Conservation (phyloP, 352 stramenopile species). For the Pythium graminicola region DNA sequence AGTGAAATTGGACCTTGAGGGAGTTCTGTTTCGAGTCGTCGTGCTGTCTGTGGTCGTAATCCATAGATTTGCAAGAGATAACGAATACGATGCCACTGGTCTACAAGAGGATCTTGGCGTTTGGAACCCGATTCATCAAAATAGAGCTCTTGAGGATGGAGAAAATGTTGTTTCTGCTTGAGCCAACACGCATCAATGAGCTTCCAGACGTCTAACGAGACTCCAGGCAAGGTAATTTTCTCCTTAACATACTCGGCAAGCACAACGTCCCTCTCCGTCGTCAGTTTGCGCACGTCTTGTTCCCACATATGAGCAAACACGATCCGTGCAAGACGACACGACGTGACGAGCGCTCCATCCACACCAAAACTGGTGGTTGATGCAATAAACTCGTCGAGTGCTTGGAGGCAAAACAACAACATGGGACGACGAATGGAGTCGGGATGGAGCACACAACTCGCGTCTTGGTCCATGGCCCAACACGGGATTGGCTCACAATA, state of each 20-base stretch:
- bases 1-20: neutral
- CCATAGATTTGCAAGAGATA: constrained; percentile 46
- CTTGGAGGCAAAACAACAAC: constrained; percentile 69
- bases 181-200: constrained; percentile 55
- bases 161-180: constrained; percentile 50
- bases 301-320: constrained; percentile 57
- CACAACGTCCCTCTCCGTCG: constrained; percentile 27
- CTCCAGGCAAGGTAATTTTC: constrained; percentile 33
- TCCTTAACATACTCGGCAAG: constrained; percentile 29
- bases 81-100: constrained; percentile 32
- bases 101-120: constrained; percentile 2
- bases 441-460: constrained; percentile 39
- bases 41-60: constrained; percentile 36
- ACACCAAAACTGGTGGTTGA: constrained; percentile 8
- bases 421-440: constrained; percentile 39
- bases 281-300: constrained; percentile 22
- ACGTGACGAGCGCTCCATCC: constrained; percentile 30
- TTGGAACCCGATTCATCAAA: constrained; percentile 29
- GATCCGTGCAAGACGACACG: constrained; percentile 44
- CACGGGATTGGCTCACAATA: constrained; percentile 62
- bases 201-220: constrained; percentile 50
- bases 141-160: constrained; percentile 60
- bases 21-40: constrained; percentile 20
- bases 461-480: constrained; percentile 36
- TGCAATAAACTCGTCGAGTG: constrained; percentile 65